phyloP scores from a whole-genome alignment of 306 rosid species.

The Quercus suber region DNA sequence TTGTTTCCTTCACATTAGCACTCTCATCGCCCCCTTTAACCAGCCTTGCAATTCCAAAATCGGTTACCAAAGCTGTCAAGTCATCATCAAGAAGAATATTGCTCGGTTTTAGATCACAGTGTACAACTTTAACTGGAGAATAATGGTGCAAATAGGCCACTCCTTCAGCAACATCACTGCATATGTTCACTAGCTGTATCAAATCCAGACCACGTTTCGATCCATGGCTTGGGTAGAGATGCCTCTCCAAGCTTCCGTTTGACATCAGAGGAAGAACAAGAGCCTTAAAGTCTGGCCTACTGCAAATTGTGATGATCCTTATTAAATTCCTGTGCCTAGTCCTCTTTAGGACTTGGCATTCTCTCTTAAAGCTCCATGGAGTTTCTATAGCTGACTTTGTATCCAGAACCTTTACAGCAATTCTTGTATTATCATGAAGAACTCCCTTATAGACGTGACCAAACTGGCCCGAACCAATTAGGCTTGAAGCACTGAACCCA shows the following conservation, averaged over 20 bases:
- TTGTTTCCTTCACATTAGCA: constrained; percentile 22
- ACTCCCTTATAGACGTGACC: constrained; percentile 85
- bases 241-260: constrained; percentile 85
- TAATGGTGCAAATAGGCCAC: constrained; percentile 83
- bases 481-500: constrained; percentile 63
- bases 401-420: constrained; percentile 82
- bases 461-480: constrained; percentile 79
- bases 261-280: constrained; percentile 87
- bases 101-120: constrained; percentile 91
- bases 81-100: constrained; percentile 84
- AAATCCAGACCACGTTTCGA: constrained; percentile 42
- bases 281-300: constrained; percentile 77
- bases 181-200: constrained; percentile 67
- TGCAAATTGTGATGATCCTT: constrained; percentile 76
- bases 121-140: constrained; percentile 76
- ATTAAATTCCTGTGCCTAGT: constrained; percentile 82
- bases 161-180: constrained; percentile 89
- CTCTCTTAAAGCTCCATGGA: constrained; percentile 74
- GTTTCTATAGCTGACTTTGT: constrained; percentile 43
- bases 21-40: constrained; percentile 39
- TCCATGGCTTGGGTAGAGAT: constrained; percentile 61
- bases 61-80: constrained; percentile 81
- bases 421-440: constrained; percentile 61
- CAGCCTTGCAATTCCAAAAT: constrained; percentile 87
- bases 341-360: constrained; percentile 66